Base-by-base conservation (phyloP, 257 asterid genomes). In the Solanum appendiculatum region DNA sequence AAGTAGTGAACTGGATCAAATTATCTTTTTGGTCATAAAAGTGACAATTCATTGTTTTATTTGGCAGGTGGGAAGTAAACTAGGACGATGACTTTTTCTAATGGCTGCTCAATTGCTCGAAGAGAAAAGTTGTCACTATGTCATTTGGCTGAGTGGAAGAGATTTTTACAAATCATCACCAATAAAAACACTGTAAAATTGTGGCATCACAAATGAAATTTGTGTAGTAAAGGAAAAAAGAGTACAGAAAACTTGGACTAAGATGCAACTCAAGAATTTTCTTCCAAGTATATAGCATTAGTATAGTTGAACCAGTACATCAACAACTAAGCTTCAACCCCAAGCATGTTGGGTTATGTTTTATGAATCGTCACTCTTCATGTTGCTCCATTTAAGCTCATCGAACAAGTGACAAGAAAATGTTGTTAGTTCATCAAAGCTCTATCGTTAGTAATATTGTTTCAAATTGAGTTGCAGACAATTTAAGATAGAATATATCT, bases 401-500 rank as follows among this genome's bases (percentile, higher is more conserved):
- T 21, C 48, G 13, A 34, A 72, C 80, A 20, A 36, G 85, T 80
- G 85, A 81, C 20, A 39, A n/a, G 82, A 23, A 75, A 10, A 42
- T 75, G 29, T 4, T 46, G 85, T 81, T 46, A n/a, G n/a, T n/a
- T n/a, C 20, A 21, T 21, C 33, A 21, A 21, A 34, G 11, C 8
- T 20, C 21, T 81, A 20, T 16, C 9, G 25, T 1, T 48, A 34
- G 29, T 82, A 84, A 39, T 73, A 83, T 9, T 44, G 74, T 91
- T 89, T 95, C 93, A 84, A 51, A 89, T 74, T 88, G 92, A 69
- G 88, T 86, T 91, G 96, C 86, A 96, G 81, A 15, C 91, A 78
- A 72, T 92, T 93, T 90, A 94, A 88, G 48, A 91, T 87, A 1
- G 83, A 44, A 81, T 90, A 89, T 88, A 95, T 93, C 44, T 92